Evolutionary conservation across 805 yeast genomes (phyloP).

Genomic region (Cyberlindnera japonica): DNA sequence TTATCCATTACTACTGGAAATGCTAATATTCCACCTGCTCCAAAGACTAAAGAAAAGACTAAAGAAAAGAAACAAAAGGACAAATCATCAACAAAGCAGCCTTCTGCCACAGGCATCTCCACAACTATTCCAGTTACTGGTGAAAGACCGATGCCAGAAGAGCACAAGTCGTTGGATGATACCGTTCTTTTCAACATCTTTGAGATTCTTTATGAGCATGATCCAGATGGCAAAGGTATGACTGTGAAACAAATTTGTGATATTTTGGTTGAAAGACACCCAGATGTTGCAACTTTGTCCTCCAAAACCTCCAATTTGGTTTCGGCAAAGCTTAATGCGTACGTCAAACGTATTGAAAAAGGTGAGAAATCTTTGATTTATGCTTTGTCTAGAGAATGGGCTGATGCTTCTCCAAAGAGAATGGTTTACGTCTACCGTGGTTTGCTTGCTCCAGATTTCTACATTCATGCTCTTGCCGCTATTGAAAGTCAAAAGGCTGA

Average conservation of each 20-base stretch:
- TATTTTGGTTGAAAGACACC: conserved; percentile 66
- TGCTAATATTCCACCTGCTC: conserved; percentile 8
- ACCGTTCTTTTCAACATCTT: conserved; percentile 75
- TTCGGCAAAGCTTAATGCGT: conserved; percentile 79
- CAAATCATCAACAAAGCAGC: conserved; percentile 25
- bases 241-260: conserved; percentile 89
- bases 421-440: conserved; percentile 89
- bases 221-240: conserved; percentile 71
- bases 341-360: conserved; percentile 79
- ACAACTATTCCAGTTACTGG: conserved; percentile 81
- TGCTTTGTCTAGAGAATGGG: conserved; percentile 85
- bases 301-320: conserved; percentile 79
- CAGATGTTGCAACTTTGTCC: conserved; percentile 78
- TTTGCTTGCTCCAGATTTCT: conserved; percentile 68
- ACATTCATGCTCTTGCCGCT: conserved; percentile 63
- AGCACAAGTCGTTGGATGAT: conserved; percentile 63
- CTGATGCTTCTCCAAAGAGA: conserved; percentile 83
- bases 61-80: conserved; percentile 24
- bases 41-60: conserved; percentile 14
- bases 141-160: conserved; percentile 66
- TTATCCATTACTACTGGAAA: conserved; percentile 14
- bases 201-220: conserved; percentile 64
- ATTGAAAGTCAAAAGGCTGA: conserved; percentile 47
- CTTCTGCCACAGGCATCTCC: conserved; percentile 63
- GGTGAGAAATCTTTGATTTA: conserved; percentile 72